Evolutionary conservation across 345 rosid species (phyloP).

Genomic region (Citrus hindsii): DNA sequence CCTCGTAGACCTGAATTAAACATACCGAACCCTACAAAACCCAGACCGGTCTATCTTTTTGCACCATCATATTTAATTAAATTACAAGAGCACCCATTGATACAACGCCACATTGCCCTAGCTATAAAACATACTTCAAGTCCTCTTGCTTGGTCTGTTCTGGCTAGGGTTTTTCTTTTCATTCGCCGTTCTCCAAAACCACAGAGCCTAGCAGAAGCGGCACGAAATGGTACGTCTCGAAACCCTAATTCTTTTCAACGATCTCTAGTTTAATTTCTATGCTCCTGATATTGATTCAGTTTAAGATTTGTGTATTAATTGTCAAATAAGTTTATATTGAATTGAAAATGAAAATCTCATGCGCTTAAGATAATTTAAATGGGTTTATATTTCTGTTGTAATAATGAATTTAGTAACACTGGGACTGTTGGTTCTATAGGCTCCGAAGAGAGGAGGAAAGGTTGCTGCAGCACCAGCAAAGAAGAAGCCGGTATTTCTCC

Average conservation of each 20-base stretch:
- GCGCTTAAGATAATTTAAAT: not conserved
- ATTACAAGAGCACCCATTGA: not conserved
- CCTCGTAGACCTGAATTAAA: not conserved
- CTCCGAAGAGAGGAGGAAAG: conserved; percentile 28
- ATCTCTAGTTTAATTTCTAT: not conserved
- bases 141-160: not conserved
- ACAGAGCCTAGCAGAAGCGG: not conserved
- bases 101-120: not conserved
- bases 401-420: not conserved
- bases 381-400: not conserved
- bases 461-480: conserved; percentile 19
- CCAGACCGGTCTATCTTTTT: not conserved
- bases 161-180: not conserved
- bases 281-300: not conserved
- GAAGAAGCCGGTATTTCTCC: conserved; percentile 20
- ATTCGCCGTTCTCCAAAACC: not conserved
- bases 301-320: not conserved
- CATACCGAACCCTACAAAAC: not conserved
- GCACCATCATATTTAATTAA: not conserved
- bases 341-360: not conserved
- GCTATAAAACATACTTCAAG: not conserved
- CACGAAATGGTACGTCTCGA: conserved; percentile 7
- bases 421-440: conserved; percentile 4
- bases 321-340: not conserved
- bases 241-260: not conserved